A percentile compares a stretch with the other conserved stretches of the same genome.
phyloP scores from a whole-genome alignment of 108 stramenopile species.

The Mayamaea pseudoterrestris region DNA sequence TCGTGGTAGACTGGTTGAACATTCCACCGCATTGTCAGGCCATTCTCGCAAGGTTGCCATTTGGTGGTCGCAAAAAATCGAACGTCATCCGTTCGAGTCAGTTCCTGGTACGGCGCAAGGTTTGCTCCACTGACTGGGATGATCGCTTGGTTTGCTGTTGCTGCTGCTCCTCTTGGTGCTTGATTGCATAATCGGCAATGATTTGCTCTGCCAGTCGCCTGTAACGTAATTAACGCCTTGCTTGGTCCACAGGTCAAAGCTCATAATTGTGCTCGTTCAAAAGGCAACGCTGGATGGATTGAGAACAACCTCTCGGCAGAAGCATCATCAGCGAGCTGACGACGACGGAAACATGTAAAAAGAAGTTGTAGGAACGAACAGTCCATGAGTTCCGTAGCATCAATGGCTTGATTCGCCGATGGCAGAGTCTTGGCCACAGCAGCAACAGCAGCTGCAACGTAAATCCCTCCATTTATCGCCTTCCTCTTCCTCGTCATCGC shows the following conservation, averaged over 20 bases:
- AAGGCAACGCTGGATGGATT: slow-evolving; percentile 55
- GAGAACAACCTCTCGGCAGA: slow-evolving; percentile 54
- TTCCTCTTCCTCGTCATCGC: no score
- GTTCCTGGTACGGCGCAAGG: slow-evolving; percentile 6
- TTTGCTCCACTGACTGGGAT: slow-evolving; percentile 3
- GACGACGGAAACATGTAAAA: slow-evolving; percentile 63
- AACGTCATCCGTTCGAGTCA: slow-evolving; percentile 30
- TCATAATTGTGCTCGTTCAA: slow-evolving; percentile 49
- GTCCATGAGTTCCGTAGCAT: no score
- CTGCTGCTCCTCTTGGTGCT: slow-evolving; percentile 5
- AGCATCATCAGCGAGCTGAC: no score
- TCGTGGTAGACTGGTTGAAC: no score
- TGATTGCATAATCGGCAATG: slow-evolving; percentile 18
- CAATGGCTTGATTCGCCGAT: no score
- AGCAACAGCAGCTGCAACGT: no score
- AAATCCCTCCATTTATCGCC: no score
- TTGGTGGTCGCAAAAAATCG: slow-evolving; percentile 46
- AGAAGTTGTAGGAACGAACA: slow-evolving; percentile 51
- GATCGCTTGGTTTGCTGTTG: background rate
- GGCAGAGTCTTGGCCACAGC: no score
- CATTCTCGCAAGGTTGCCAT: slow-evolving; percentile 72
- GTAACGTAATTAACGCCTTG: slow-evolving; percentile 56
- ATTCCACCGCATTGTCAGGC: slow-evolving; percentile 46
- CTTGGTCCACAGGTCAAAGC: slow-evolving; percentile 41
- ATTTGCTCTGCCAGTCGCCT: slow-evolving; percentile 20